phyloP scores from a whole-genome alignment of 345 rosid species.

The Raphanus raphanistrum region DNA sequence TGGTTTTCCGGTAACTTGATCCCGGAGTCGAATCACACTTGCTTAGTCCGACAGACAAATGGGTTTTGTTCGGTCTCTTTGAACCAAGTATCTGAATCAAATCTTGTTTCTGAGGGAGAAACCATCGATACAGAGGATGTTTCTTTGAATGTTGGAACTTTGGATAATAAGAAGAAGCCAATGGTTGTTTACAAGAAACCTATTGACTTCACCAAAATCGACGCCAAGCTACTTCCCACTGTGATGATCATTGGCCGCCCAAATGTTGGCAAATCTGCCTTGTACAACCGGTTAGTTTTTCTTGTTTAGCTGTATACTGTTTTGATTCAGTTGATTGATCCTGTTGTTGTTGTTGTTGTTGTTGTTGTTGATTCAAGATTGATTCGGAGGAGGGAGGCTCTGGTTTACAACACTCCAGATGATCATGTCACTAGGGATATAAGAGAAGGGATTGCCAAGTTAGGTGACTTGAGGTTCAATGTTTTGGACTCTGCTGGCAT shows the following conservation, averaged over 20 bases:
- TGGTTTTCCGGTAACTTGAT: conserved; percentile 1
- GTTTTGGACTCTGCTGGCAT: conserved; percentile 97
- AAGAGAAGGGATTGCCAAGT: conserved; percentile 88
- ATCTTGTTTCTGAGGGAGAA: conserved; percentile 20
- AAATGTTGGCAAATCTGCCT: conserved; percentile 94
- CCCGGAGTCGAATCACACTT: conserved; percentile 13
- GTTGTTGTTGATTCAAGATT: conserved; percentile 48
- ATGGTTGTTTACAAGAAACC: conserved; percentile 45
- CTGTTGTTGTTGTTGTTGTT: not conserved
- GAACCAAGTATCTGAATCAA: conserved; percentile 24
- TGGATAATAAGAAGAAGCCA: conserved; percentile 34
- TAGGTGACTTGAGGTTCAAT: conserved; percentile 76
- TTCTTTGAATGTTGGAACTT: conserved; percentile 28
- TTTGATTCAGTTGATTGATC: not conserved
- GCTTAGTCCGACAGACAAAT: conserved; percentile 12
- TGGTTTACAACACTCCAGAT: conserved; percentile 85
- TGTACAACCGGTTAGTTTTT: conserved; percentile 72
- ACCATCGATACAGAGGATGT: conserved; percentile 10
- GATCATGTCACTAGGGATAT: conserved; percentile 96
- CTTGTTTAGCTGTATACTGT: not conserved
- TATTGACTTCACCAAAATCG: conserved; percentile 72
- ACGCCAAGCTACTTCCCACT: conserved; percentile 64
- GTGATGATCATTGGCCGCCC: conserved; percentile 90
- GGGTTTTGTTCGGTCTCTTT: conserved; percentile 45
- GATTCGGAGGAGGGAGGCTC: conserved; percentile 92